Evolutionary conservation across 352 stramenopile genomes (phyloP).

Genomic region (Peronospora belbahrii): DNA sequence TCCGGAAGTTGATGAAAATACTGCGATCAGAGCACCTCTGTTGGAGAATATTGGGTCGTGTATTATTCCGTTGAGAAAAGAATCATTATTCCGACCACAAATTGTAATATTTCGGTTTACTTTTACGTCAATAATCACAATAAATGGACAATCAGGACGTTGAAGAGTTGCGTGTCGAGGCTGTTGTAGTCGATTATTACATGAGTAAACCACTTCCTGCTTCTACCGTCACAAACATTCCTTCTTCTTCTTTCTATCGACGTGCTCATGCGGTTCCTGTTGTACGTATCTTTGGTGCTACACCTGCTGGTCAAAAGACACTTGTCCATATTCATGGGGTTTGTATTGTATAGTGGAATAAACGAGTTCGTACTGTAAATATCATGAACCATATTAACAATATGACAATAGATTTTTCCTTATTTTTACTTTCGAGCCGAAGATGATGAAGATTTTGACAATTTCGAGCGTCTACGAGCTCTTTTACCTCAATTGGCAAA

Average conservation of each 20-base stretch:
- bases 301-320: conserved; percentile 83
- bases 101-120: neutral
- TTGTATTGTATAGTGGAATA: conserved; percentile 1
- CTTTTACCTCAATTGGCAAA: conserved; percentile 63
- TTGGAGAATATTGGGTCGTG: too few relatives aligned
- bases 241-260: conserved; percentile 57
- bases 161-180: conserved; percentile 60
- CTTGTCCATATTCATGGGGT: conserved; percentile 88
- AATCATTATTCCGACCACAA: too few relatives aligned
- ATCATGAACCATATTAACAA: too few relatives aligned
- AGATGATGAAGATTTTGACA: conserved; percentile 53
- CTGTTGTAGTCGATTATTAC: conserved; percentile 80
- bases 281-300: conserved; percentile 86
- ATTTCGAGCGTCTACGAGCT: conserved; percentile 39
- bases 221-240: conserved; percentile 34
- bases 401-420: conserved; percentile 58
- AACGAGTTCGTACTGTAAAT: too few relatives aligned
- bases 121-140: neutral
- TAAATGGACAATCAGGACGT: conserved; percentile 15
- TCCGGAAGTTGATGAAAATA: too few relatives aligned
- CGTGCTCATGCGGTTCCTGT: conserved; percentile 70
- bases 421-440: conserved; percentile 86
- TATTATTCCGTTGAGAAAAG: too few relatives aligned
- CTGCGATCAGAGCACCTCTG: too few relatives aligned
- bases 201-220: conserved; percentile 55